Base-by-base conservation (phyloP, 2,329 filamentous ascomycete genomes). In the Phialocephala sp. region DNA sequence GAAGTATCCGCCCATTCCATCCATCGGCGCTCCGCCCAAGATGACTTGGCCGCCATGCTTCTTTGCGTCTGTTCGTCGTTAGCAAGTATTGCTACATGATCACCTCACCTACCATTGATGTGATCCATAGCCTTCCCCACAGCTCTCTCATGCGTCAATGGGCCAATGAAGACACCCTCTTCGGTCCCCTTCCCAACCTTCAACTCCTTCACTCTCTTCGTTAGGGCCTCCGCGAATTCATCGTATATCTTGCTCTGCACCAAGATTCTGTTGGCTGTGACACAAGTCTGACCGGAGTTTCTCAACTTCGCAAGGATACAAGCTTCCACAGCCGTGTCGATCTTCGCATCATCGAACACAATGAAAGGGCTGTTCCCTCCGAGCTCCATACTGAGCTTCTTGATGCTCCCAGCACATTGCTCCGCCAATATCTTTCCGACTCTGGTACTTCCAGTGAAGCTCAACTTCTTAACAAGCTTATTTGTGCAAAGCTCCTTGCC, bases 311-410 rank as follows among this genome's bases (percentile, higher is more conserved):
- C 93, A 27, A 88, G 81, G 59, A 97, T 86, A 59, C 92, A 93
- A 32, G 93, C 94, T 0, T 87, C 81, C 0, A 97, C 92, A 1
- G 94, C 94, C 4, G 83, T 82, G 65, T 97, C 93, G 27, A 98
- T 81, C 74, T 97, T 91, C 22, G 94, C 91, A 75, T 97, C 94
- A 74, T 97, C 93, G 75, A 98, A 97, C 32, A 97, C 93, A 71
- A 97, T 97, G 77, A 97, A 96, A 1, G 94, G 94, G 0, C 93
- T 92, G 77, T 97, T 97, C 54, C 94, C 94, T 59, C 94, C 94
- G 1, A 97, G 89, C 77, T 83, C 81, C 32, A 83, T 71, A 8
- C 77, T 78, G 11, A 81, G 71, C 55, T 80, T 80, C 71, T 82
- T 82, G 27, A 83, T 64, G 8, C 68, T 76, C 8, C 71, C 65